These are phyloP conservation scores for Apiotrichum mycotoxinovorans DNA, from an alignment of 1,284 basidiomycete genomes.

Conservation along the genomic window DNA sequence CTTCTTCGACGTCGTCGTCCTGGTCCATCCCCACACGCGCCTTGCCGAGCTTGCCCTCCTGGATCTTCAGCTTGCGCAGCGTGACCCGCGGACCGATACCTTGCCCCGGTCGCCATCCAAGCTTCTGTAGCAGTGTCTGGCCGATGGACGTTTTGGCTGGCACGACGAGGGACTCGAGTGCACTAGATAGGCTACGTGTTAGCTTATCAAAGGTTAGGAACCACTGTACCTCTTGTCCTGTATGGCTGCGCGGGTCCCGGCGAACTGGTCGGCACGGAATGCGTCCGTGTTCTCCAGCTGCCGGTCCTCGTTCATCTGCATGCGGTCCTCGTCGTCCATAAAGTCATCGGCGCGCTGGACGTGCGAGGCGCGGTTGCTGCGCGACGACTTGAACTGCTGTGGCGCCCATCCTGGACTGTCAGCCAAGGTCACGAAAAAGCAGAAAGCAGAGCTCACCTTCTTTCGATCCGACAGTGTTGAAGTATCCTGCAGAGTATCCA, in stretches of 20 bases:
- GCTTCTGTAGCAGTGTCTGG: conserved; percentile 78
- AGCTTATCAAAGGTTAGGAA: conserved; percentile 1
- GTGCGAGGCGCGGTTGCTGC: conserved; percentile 64
- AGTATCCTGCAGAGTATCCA: conserved; percentile 96
- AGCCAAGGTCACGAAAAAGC: not conserved
- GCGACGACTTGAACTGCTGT: conserved; percentile 81
- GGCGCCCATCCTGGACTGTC: conserved; percentile 79
- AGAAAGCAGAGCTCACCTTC: conserved; percentile 61
- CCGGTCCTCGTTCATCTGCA: conserved; percentile 68
- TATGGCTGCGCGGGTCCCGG: conserved; percentile 57
- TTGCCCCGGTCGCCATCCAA: conserved; percentile 92
- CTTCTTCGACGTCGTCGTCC: conserved; percentile 58
- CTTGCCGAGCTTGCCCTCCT: conserved; percentile 58
- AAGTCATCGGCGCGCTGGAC: conserved; percentile 76
- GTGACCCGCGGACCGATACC: conserved; percentile 90
- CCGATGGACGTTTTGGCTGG: conserved; percentile 60
- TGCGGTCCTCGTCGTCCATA: conserved; percentile 98
- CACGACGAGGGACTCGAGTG: conserved; percentile 40
- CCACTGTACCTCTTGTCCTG: conserved; percentile 24
- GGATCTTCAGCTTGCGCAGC: conserved; percentile 66
- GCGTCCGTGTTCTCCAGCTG: conserved; percentile 59
- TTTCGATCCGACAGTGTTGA: conserved; percentile 91
- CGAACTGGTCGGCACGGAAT: conserved; percentile 60
- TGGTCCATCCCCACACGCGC: conserved; percentile 42
- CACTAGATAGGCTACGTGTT: conserved; percentile 56